Evolutionary conservation across 768 basidiomycete species (phyloP).

Genomic region (Amanita phalloides): DNA sequence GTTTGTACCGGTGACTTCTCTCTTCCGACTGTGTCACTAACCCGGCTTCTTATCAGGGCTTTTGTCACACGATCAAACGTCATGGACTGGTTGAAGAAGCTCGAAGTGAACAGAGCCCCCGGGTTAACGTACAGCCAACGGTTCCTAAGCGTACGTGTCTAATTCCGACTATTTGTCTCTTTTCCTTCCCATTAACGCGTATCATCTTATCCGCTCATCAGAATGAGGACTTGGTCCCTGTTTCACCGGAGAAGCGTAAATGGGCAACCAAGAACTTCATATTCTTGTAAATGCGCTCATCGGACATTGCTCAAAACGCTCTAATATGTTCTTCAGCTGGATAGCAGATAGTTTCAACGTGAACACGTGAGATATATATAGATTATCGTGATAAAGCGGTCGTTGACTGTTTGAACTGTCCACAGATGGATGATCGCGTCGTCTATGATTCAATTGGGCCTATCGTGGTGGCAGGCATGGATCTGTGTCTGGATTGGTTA

Average conservation of each 20-base stretch:
- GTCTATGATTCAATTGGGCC: slow-evolving; percentile 60
- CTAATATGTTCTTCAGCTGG: slow-evolving; percentile 37
- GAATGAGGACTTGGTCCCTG: slow-evolving; percentile 70
- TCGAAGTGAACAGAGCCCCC: slow-evolving; percentile 46
- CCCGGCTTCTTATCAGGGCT: no score
- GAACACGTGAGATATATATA: slow-evolving; percentile 43
- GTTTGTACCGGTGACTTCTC: neutral
- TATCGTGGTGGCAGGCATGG: slow-evolving; percentile 84
- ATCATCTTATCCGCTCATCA: slow-evolving; percentile 15
- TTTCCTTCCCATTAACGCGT: neutral
- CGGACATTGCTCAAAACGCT: neutral
- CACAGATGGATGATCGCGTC: slow-evolving; percentile 67
- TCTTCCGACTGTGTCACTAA: no score
- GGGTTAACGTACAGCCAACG: slow-evolving; percentile 42
- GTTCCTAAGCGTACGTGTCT: slow-evolving; percentile 41
- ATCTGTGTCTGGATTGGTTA: slow-evolving; percentile 65
- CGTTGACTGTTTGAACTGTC: neutral
- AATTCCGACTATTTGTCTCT: neutral
- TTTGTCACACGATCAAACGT: neutral
- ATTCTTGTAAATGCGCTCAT: slow-evolving; percentile 36
- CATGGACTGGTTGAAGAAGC: slow-evolving; percentile 24
- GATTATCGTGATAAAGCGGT: no score
- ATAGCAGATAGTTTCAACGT: slow-evolving; percentile 74
- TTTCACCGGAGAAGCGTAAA: slow-evolving; percentile 47
- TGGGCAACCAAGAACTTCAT: slow-evolving; percentile 62